These are phyloP conservation scores for Hypoxylon fragiforme DNA, from an alignment of 495 filamentous ascomycete genomes.

Conservation along the genomic window DNA sequence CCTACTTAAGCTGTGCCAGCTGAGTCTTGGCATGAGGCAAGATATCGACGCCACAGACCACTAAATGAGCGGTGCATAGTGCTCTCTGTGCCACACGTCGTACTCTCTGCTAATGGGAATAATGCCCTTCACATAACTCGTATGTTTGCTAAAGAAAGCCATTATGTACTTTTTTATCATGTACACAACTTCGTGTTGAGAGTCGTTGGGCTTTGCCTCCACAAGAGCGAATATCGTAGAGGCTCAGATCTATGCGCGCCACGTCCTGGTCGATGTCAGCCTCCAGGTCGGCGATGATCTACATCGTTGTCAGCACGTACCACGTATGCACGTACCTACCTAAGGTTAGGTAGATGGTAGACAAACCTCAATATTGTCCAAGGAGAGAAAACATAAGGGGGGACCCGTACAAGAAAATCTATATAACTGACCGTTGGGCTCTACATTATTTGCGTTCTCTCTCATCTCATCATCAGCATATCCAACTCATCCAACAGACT, in stretches of 20 bases:
- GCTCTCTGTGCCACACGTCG: neutral
- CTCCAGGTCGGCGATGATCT: neutral
- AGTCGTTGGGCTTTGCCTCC: neutral
- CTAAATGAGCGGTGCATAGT: neutral
- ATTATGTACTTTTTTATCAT: too few species aligned
- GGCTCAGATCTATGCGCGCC: slow-evolving; percentile 17
- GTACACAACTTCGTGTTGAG: slow-evolving; percentile 15
- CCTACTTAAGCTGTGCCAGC: too few species aligned
- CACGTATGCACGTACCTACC: too few species aligned
- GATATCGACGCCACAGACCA: slow-evolving; percentile 4
- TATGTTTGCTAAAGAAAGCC: neutral
- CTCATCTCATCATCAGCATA: too few species aligned
- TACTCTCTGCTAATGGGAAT: slow-evolving; percentile 20
- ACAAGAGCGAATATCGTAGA: slow-evolving; percentile 16
- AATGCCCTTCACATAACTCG: slow-evolving; percentile 1
- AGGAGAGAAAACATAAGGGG: neutral
- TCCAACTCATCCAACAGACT: slow-evolving; percentile 1
- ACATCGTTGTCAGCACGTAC: slow-evolving; percentile 12
- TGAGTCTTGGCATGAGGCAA: neutral
- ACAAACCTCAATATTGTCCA: too few species aligned
- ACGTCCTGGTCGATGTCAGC: slow-evolving; percentile 14
- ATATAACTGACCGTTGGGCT: slow-evolving; percentile 10
- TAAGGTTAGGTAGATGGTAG: too few species aligned
- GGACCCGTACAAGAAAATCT: slow-evolving; percentile 5
- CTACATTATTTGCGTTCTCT: slow-evolving; percentile 18